Conservation (phyloP, 768 basidiomycete genomes). For the Tubosaeta sp. region DNA sequence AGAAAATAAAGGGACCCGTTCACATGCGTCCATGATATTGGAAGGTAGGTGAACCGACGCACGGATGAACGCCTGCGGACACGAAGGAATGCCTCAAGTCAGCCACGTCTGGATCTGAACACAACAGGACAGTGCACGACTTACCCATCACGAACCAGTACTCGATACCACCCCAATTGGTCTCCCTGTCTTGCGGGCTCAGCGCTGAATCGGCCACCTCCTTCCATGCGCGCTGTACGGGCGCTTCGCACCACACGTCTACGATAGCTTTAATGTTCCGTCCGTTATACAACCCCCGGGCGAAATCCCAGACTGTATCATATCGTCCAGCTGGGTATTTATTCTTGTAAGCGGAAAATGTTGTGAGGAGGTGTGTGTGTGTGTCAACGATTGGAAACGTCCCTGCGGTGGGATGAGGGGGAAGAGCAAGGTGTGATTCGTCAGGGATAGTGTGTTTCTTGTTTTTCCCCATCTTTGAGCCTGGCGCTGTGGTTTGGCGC, state of each 20-base stretch:
- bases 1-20: background rate
- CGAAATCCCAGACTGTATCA: constrained; percentile 62
- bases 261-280: constrained; percentile 63
- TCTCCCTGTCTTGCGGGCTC: constrained; percentile 40
- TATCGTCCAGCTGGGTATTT: constrained; percentile 59
- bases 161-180: constrained; percentile 61
- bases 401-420: constrained; percentile 20
- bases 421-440: constrained; percentile 35
- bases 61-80: constrained; percentile 63
- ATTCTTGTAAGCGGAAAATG: constrained; percentile 56
- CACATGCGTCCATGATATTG: background rate
- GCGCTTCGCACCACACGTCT: constrained; percentile 89
- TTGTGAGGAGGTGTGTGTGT: constrained; percentile 79
- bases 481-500: background rate
- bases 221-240: constrained; percentile 57
- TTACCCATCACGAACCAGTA: constrained; percentile 85
- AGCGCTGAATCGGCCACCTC: constrained; percentile 72
- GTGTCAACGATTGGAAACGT: constrained; percentile 64
- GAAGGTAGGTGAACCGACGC: constrained; percentile 24
- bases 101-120: background rate
- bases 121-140: constrained; percentile 2
- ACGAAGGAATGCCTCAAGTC: background rate
- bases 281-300: constrained; percentile 54
- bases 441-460: constrained; percentile 26
- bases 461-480: constrained; percentile 36